Evolutionary conservation across 2,329 filamentous ascomycete species (phyloP), one percentile per base, ranked within the genome.

Genomic region (Botrytis porri): DNA sequence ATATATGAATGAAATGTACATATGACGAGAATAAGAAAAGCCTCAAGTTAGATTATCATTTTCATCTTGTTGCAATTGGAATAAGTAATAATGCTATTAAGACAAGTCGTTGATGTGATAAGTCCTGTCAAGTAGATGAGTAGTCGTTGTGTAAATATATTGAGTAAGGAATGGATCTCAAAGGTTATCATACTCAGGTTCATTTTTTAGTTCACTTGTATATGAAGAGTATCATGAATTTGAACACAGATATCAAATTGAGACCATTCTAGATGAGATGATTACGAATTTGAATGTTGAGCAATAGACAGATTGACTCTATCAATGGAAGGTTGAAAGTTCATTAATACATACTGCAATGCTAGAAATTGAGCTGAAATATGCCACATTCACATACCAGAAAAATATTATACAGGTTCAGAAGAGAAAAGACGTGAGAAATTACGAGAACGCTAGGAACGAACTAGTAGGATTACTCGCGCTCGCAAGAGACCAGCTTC

Each of bases 231-330:
- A 39, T 18, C 14, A 25, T 16, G 7, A 9, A 5, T 5, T n/a
- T 16, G 6, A 16, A 39, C 3, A 16, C 22, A 25, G 7, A 18
- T 1, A 61, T n/a, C 22, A n/a, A n/a, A 39, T 35, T 4, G 2
- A n/a, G 1, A 8, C 4, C 0, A 39, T 16, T 18, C 3, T n/a
- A 9, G 3, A 39, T 18, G 1, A 12, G 9, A 4, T n/a, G 9
- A 61, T 16, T 4, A n/a, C 14, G 10, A 39, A 39, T 4, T 1
- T n/a, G 14, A 18, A 18, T 14, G 14, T n/a, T 18, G 12, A 22
- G 25, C 22, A 5, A 39, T 4, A 39, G 1, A 62, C 1, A 18
- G 22, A 39, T 39, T 12, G 8, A 3, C 7, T 2, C 1, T 14
- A n/a, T 16, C 2, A 39, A 12, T 35, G 5, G 3, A 9, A 8